Conservation (phyloP, 225 moss, liverwort and hornwort species). For the Polytrichum commune region DNA sequence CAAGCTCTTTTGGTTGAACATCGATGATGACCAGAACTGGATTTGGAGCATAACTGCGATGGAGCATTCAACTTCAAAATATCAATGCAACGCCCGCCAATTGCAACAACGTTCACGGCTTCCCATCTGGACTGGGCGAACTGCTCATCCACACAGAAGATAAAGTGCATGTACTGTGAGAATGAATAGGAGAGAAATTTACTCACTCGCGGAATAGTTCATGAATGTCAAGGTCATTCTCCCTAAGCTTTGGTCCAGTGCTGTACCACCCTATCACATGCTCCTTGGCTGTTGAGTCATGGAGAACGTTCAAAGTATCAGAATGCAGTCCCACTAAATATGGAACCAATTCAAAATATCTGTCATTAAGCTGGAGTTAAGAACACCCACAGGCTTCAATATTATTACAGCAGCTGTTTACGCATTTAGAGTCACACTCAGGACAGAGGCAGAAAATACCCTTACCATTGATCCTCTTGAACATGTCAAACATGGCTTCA, state of each 20-base stretch:
- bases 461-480: slow-evolving; percentile 97
- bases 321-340: too few species aligned
- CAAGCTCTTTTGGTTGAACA: slow-evolving; percentile 96
- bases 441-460: background rate
- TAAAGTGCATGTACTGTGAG: too few species aligned
- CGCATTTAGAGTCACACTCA: background rate
- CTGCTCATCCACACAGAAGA: too few species aligned
- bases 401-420: too few species aligned
- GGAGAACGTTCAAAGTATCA: background rate
- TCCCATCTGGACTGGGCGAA: too few species aligned
- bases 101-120: too few species aligned
- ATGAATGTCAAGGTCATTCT: slow-evolving; percentile 90
- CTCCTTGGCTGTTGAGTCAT: slow-evolving; percentile 54
- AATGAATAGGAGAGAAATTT: background rate
- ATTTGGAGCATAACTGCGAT: slow-evolving; percentile 86
- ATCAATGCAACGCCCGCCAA: background rate
- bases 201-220: slow-evolving; percentile 70
- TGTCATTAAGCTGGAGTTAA: too few species aligned
- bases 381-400: too few species aligned
- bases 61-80: slow-evolving; percentile 5
- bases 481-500: slow-evolving; percentile 99
- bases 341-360: too few species aligned
- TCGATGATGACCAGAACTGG: slow-evolving; percentile 98
- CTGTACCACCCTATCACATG: slow-evolving; percentile 92
- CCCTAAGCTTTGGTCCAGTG: slow-evolving; percentile 97